Percentiles rank a stretch among this genome's conserved stretches.
phyloP scores from a whole-genome alignment of 805 yeast genomes.

The Saturnispora kantuleensis region DNA sequence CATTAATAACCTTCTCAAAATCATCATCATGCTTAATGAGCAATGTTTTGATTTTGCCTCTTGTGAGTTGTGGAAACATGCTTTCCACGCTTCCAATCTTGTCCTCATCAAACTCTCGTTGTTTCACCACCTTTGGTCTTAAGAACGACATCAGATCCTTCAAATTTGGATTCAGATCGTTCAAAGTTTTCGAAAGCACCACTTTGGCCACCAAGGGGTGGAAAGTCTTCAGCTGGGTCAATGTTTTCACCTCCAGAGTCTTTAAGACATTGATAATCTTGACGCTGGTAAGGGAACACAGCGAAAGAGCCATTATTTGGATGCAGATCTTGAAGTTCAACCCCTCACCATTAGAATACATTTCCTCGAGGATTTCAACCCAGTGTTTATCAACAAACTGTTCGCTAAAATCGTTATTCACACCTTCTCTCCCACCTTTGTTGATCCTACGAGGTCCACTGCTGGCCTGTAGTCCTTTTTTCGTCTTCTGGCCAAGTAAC shows the following conservation, averaged over 20 bases:
- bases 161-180: constrained; percentile 40
- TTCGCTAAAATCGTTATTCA: constrained; percentile 35
- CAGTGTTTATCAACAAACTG: constrained; percentile 44
- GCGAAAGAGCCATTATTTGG: constrained; percentile 42
- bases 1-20: constrained; percentile 48
- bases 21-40: constrained; percentile 38
- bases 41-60: constrained; percentile 37
- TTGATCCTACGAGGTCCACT: constrained; percentile 13
- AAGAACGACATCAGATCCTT: constrained; percentile 42
- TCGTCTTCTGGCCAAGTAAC: constrained; percentile 34
- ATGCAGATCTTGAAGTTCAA: constrained; percentile 36
- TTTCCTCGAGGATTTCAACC: constrained; percentile 48
- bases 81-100: constrained; percentile 38
- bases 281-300: constrained; percentile 38
- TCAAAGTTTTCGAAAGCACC: constrained; percentile 38
- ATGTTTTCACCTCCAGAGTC: constrained; percentile 35
- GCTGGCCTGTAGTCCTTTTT: constrained; percentile 11
- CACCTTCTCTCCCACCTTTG: constrained; percentile 3
- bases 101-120: constrained; percentile 21
- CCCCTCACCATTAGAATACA: constrained; percentile 50
- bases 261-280: constrained; percentile 33
- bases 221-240: constrained; percentile 31
- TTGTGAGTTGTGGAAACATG: constrained; percentile 56
- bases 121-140: constrained; percentile 12
- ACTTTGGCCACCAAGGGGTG: constrained; percentile 50